Conservation (phyloP, 1,139 yeast species). For the Candida sojae region DNA sequence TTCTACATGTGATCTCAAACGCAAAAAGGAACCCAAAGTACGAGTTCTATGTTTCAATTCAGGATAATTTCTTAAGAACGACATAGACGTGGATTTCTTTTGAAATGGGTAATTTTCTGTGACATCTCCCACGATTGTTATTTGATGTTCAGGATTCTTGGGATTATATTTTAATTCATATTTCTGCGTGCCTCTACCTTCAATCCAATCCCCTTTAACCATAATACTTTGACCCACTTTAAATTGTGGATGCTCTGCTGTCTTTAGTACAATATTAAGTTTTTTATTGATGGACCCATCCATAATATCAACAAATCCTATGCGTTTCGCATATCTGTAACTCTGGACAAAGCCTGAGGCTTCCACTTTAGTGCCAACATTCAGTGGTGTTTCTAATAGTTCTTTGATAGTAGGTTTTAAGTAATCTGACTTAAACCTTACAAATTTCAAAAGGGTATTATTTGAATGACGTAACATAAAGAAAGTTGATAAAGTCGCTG, state of each 20-base stretch:
- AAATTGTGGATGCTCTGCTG: constrained; percentile 37
- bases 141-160: constrained; percentile 20
- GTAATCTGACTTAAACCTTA: not conserved
- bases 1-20: constrained; percentile 74
- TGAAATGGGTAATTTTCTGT: constrained; percentile 76
- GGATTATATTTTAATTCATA: constrained; percentile 33
- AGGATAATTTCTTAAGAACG: constrained; percentile 66
- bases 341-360: constrained; percentile 74
- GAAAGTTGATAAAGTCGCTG: too few species aligned
- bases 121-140: constrained; percentile 52
- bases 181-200: constrained; percentile 34
- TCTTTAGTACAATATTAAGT: constrained; percentile 58
- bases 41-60: constrained; percentile 78
- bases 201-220: constrained; percentile 35
- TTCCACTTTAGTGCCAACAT: constrained; percentile 18
- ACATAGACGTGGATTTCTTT: constrained; percentile 69
- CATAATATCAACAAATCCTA: constrained; percentile 74
- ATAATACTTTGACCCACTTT: constrained; percentile 45
- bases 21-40: constrained; percentile 62
- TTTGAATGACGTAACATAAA: not conserved
- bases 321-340: constrained; percentile 68
- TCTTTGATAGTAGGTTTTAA: constrained; percentile 33
- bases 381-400: constrained; percentile 33
- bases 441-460: not conserved
- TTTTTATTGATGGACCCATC: constrained; percentile 70